These are phyloP conservation scores for Ophiostoma quercus DNA, from an alignment of 2,329 filamentous ascomycete species.

Conservation along the genomic window DNA sequence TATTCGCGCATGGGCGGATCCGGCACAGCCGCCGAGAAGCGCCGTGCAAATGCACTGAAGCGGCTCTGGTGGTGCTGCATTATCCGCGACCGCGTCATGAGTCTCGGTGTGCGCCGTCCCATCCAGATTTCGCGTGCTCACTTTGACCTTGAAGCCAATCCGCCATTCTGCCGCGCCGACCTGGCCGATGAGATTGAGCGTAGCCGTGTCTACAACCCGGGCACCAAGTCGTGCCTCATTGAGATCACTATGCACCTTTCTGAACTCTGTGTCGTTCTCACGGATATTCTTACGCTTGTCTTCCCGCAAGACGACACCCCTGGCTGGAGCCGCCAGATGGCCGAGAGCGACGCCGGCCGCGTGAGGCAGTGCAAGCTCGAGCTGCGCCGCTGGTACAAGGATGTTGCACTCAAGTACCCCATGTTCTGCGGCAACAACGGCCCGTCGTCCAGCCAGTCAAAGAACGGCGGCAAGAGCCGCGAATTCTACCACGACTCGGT, in stretches of 20 bases:
- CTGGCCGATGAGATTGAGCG: conserved; percentile 41
- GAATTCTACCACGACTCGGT: conserved; percentile 26
- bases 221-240: conserved; percentile 26
- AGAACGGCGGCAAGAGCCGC: conserved; percentile 1
- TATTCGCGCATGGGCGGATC: conserved; percentile 22
- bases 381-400: conserved; percentile 26
- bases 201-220: conserved; percentile 28
- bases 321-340: conserved; percentile 24
- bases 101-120: conserved; percentile 45
- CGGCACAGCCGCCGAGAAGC: conserved; percentile 30
- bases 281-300: conserved; percentile 26
- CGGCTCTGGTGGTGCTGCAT: conserved; percentile 53
- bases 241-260: conserved; percentile 25
- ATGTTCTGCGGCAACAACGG: conserved; percentile 15
- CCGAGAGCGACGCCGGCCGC: conserved; percentile 21
- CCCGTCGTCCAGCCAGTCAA: not conserved
- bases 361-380: conserved; percentile 25
- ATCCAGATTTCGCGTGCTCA: conserved; percentile 46
- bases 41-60: conserved; percentile 36
- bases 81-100: conserved; percentile 47
- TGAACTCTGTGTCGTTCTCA: conserved; percentile 26
- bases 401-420: conserved; percentile 21
- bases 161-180: conserved; percentile 35
- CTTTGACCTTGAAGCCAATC: conserved; percentile 41
- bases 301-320: conserved; percentile 27